Evolutionary conservation across 73 alveolate species (phyloP).

Genomic region (Halteria grandinella): DNA sequence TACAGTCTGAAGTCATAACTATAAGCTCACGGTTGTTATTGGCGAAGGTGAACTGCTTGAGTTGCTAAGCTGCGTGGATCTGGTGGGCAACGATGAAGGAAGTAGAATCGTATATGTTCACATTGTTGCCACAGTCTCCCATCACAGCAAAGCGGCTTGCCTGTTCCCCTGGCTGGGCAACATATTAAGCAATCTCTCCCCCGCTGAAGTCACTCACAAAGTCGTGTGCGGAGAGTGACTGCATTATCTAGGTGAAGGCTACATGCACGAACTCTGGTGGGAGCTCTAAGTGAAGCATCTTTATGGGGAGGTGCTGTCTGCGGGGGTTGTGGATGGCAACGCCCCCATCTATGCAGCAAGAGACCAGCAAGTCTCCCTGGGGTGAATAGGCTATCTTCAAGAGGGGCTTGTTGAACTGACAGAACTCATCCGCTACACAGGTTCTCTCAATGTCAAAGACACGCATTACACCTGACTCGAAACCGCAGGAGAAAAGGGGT

Average conservation of each 20-base stretch:
- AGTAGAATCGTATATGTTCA: constrained; percentile 60
- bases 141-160: constrained; percentile 68
- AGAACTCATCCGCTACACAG: constrained; percentile 72
- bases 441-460: constrained; percentile 85
- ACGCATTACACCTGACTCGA: constrained; percentile 80
- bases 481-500: constrained; percentile 81
- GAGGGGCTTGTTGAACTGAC: constrained; percentile 71
- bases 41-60: constrained; percentile 41
- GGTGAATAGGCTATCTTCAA: constrained; percentile 66
- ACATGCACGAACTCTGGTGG: constrained; percentile 72
- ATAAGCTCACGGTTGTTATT: constrained; percentile 51
- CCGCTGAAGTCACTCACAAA: no score
- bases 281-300: constrained; percentile 68
- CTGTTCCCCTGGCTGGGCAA: constrained; percentile 37
- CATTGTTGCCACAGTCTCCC: constrained; percentile 60
- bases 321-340: constrained; percentile 72
- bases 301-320: constrained; percentile 82
- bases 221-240: no score
- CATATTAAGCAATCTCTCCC: constrained; percentile 58
- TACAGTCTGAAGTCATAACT: constrained; percentile 49
- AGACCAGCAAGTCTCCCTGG: constrained; percentile 61
- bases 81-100: constrained; percentile 38
- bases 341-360: constrained; percentile 71
- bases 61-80: constrained; percentile 10
- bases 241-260: constrained; percentile 37